A percentile compares a stretch with the other conserved stretches of the same genome.
Conservation (phyloP, 192 early-diverging fungal species). For the Dispira simplex region DNA sequence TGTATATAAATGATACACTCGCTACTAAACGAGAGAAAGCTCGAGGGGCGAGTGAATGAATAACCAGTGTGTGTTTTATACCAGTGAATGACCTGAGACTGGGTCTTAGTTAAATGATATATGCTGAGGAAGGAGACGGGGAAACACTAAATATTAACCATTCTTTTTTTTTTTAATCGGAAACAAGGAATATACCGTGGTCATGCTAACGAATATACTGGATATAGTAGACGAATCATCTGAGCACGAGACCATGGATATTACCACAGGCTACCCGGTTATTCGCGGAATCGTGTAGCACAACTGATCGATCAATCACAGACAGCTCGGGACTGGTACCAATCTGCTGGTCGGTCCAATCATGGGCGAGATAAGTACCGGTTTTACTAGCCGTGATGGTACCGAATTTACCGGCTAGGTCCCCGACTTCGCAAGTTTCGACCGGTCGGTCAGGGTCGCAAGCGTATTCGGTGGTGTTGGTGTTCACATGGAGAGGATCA, state of each 20-base stretch:
- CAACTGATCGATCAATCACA: not conserved
- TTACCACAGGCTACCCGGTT: slow-evolving; percentile 4
- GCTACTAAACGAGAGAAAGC: no score
- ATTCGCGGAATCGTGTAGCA: not conserved
- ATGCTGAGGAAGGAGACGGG: no score
- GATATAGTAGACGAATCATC: not conserved
- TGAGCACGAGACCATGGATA: not conserved
- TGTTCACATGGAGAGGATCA: not conserved
- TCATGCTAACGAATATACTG: no score
- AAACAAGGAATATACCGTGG: no score
- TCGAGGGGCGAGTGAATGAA: no score
- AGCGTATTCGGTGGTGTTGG: not conserved
- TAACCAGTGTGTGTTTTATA: no score
- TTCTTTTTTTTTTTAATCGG: no score
- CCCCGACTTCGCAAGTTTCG: not conserved
- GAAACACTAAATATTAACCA: no score
- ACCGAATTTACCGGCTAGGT: not conserved
- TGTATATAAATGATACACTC: no score
- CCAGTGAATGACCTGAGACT: no score
- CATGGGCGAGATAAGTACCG: not conserved
- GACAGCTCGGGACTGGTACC: not conserved
- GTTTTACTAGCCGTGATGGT: not conserved
- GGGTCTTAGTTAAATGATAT: no score
- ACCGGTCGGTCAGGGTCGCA: not conserved
- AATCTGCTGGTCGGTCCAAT: not conserved